phyloP scores from a whole-genome alignment of 805 yeast species.

The Pichia occidentalis region DNA sequence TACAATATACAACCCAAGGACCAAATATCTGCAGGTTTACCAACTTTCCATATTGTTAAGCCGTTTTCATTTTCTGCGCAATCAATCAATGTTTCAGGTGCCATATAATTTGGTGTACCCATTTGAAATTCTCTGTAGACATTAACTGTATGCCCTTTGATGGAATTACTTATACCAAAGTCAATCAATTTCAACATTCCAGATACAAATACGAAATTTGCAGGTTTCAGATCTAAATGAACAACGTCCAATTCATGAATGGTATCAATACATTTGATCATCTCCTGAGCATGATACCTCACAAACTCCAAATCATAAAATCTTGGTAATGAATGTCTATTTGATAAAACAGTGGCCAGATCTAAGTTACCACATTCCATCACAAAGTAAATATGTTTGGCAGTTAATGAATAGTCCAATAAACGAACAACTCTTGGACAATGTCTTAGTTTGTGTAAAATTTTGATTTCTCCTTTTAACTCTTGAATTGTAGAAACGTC shows the following conservation, averaged over 20 bases:
- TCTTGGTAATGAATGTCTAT: slow-evolving; percentile 28
- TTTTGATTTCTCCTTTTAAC: slow-evolving; percentile 84
- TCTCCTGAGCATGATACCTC: slow-evolving; percentile 69
- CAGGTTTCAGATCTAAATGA: slow-evolving; percentile 45
- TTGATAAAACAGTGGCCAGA: slow-evolving; percentile 69
- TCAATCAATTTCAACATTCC: slow-evolving; percentile 86
- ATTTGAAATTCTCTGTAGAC: slow-evolving; percentile 84
- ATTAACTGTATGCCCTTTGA: slow-evolving; percentile 87
- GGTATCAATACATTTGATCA: slow-evolving; percentile 73
- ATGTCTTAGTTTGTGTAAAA: slow-evolving; percentile 51
- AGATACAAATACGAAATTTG: slow-evolving; percentile 69
- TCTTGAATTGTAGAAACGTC: slow-evolving; percentile 58
- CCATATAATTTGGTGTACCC: slow-evolving; percentile 97
- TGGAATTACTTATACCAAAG: slow-evolving; percentile 93
- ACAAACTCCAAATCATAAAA: slow-evolving; percentile 68
- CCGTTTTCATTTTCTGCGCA: slow-evolving; percentile 26
- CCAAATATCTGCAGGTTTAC: slow-evolving; percentile 96
- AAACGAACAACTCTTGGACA: slow-evolving; percentile 73
- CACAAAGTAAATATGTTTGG: slow-evolving; percentile 59
- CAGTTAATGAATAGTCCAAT: slow-evolving; percentile 63
- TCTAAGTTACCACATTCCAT: slow-evolving; percentile 97
- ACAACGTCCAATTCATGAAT: slow-evolving; percentile 87
- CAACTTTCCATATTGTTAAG: slow-evolving; percentile 61
- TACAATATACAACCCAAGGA: slow-evolving; percentile 94
- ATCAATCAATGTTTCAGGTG: slow-evolving; percentile 87